Conservation (phyloP, 148 eudicot species). For the Polygonum aviculare region DNA sequence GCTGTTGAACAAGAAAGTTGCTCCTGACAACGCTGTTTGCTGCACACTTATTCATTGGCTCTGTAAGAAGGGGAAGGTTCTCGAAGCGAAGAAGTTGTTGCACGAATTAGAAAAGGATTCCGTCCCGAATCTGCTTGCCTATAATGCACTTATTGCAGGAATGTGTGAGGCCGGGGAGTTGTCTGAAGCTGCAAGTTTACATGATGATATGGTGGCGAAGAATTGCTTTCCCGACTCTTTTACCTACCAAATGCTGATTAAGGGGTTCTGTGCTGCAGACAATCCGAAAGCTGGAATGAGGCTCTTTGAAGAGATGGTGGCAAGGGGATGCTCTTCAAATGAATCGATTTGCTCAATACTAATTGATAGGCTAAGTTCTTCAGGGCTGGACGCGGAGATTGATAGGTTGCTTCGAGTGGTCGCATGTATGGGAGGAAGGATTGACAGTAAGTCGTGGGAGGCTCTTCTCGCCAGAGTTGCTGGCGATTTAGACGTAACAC, state of each 20-base stretch:
- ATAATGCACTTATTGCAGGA: slow-evolving; percentile 67
- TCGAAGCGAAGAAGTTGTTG: slow-evolving; percentile 70
- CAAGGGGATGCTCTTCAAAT: slow-evolving; percentile 44
- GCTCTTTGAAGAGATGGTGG: slow-evolving; percentile 72
- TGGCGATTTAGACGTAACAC: slow-evolving; percentile 15
- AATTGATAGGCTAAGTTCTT: slow-evolving; percentile 42
- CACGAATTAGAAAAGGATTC: slow-evolving; percentile 69
- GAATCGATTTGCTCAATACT: slow-evolving; percentile 52
- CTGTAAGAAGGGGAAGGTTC: slow-evolving; percentile 60
- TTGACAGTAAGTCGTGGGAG: slow-evolving; percentile 44
- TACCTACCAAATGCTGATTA: slow-evolving; percentile 68
- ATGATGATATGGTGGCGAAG: slow-evolving; percentile 87
- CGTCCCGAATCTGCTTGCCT: slow-evolving; percentile 60
- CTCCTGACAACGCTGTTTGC: slow-evolving; percentile 52
- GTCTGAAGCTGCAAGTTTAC: slow-evolving; percentile 71
- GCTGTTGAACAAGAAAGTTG: slow-evolving; percentile 59
- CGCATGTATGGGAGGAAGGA: slow-evolving; percentile 24
- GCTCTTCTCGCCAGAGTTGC: slow-evolving; percentile 31
- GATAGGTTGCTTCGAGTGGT: slow-evolving; percentile 30
- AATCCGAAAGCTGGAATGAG: slow-evolving; percentile 61
- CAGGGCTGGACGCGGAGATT: slow-evolving; percentile 31
- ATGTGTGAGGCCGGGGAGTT: slow-evolving; percentile 83
- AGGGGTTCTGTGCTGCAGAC: slow-evolving; percentile 74
- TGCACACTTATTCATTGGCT: slow-evolving; percentile 87
- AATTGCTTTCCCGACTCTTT: slow-evolving; percentile 58